Evolutionary conservation across 1,139 yeast genomes (phyloP), one percentile per base, ranked within the genome.

Genomic region (Blastobotrys proliferans): DNA sequence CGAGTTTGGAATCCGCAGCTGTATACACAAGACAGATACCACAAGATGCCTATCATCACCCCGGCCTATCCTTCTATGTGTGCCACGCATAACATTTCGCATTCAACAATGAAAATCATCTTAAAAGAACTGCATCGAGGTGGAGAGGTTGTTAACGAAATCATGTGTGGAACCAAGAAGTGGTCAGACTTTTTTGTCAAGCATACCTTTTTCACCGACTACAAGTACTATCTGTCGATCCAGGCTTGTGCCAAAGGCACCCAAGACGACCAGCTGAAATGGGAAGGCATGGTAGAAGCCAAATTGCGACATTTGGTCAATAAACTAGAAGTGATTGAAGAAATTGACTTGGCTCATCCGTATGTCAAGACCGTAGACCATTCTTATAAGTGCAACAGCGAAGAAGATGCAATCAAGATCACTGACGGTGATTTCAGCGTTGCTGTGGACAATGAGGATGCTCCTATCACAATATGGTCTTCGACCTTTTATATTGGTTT

Each of bases 51-150:
- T 0, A 95, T 92, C n/a, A 92, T 92, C 43, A 92, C 99, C 0
- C 99, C 99, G 0, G 97, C 98, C 0, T 92, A 92, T 59, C 99
- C 99, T 0, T 88, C 97, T 0, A 92, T 92, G 98, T 92, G 99
- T 66, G 97, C 99, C 0, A 92, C 99, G 0, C 99, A 92, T 61
- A 92, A 92, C 62, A 90, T 92, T 35, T 83, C 94, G 0, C 76
- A 76, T 16, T 87, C 97, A 0, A 90, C 97, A 0, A 94, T 86
- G 58, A 79, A 76, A 53, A 77, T 92, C 14, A 86, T 92, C 27
- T 58, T 87, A 60, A 61, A 69, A 14, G 99, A 92, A 61, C 72
- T 92, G 54, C 66, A 73, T 45, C 76, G 96, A 51, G 97, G 95
- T 0, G 71, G 74, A 1, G 78, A 74, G 33, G 70, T 88, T 8